Percentiles rank a stretch among this genome's conserved stretches.
These are phyloP conservation scores for Centaurea solstitialis DNA, from an alignment of 129 eudicot genomes.

Conservation along the genomic window DNA sequence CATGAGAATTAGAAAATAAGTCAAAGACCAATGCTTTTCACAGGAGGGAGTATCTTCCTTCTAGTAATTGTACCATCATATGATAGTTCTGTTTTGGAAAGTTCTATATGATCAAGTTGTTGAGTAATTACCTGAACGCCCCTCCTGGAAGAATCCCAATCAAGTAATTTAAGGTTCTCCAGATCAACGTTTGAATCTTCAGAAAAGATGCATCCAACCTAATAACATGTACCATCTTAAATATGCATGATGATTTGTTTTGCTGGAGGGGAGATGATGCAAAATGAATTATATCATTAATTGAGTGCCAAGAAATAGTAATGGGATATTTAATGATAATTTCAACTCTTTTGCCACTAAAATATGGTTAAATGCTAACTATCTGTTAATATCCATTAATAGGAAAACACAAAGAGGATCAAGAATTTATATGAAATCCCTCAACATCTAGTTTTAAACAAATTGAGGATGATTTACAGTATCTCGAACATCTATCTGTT, in stretches of 20 bases:
- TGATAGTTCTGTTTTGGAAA: not conserved
- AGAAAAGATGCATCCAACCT: conserved; percentile 59
- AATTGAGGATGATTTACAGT: not conserved
- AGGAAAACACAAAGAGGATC: not conserved
- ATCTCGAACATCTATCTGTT: not conserved
- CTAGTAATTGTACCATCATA: not conserved
- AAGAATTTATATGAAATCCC: not conserved
- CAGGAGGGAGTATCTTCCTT: not conserved
- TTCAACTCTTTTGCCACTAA: not conserved
- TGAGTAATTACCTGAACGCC: conserved; percentile 56
- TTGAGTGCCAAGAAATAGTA: not conserved
- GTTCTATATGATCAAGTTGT: not conserved
- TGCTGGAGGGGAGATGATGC: not conserved
- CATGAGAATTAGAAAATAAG: not conserved
- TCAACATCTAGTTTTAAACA: not conserved
- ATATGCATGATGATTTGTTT: not conserved
- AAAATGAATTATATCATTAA: not conserved
- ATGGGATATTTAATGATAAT: not conserved
- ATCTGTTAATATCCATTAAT: not conserved
- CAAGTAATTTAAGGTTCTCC: conserved; percentile 48
- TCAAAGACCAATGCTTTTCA: not conserved
- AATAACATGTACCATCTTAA: conserved; percentile 19
- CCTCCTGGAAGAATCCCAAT: conserved; percentile 43
- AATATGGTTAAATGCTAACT: not conserved
- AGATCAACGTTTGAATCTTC: conserved; percentile 45